phyloP scores from a whole-genome alignment of 805 yeast genomes.

The Yarrowia keelungensis region DNA sequence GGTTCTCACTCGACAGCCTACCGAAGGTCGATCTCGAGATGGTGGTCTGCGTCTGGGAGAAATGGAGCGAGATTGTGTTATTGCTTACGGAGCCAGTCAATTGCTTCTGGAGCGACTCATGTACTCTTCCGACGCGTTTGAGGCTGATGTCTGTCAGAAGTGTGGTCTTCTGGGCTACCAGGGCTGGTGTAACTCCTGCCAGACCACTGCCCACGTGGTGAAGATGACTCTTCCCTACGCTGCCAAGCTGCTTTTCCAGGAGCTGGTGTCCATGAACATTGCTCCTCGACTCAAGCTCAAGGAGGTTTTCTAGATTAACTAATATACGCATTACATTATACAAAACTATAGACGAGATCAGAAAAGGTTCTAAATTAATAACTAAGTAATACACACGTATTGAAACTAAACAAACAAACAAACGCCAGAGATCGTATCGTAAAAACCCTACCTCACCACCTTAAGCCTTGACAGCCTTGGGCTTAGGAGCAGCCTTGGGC shows the following conservation, averaged over 20 bases:
- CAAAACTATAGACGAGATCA: background rate
- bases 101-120: slow-evolving; percentile 89
- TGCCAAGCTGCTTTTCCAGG: slow-evolving; percentile 97
- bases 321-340: slow-evolving; percentile 17
- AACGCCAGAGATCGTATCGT: slow-evolving; percentile 35
- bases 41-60: slow-evolving; percentile 99
- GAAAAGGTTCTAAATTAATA: slow-evolving; percentile 27
- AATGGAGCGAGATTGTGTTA: slow-evolving; percentile 99
- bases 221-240: slow-evolving; percentile 98
- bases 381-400: slow-evolving; percentile 36
- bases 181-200: slow-evolving; percentile 98
- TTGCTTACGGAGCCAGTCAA: slow-evolving; percentile 98
- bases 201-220: slow-evolving; percentile 81
- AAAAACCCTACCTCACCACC: slow-evolving; percentile 1
- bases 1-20: slow-evolving; percentile 95
- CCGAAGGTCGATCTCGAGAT: slow-evolving; percentile 98
- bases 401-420: slow-evolving; percentile 36
- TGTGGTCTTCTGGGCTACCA: slow-evolving; percentile 98
- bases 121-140: slow-evolving; percentile 97
- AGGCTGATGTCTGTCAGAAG: slow-evolving; percentile 89
- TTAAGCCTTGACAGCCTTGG: slow-evolving; percentile 46
- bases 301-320: slow-evolving; percentile 67
- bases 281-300: slow-evolving; percentile 93
- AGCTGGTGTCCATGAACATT: slow-evolving; percentile 96
- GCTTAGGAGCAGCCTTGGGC: slow-evolving; percentile 44